Evolutionary conservation across 805 yeast genomes (phyloP).

Genomic region (Hanseniaspora occidentalis): DNA sequence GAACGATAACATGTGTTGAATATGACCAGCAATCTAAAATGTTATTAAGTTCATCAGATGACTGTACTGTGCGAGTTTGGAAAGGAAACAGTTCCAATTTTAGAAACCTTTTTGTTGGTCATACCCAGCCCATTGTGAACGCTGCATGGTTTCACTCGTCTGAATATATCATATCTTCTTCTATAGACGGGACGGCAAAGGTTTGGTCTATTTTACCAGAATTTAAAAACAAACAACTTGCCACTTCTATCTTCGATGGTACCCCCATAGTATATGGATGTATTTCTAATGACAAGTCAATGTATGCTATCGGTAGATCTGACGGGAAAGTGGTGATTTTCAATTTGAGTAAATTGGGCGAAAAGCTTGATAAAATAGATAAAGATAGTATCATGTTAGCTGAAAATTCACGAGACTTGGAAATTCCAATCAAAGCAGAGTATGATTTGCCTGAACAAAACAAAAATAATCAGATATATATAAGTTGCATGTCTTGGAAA

Average conservation of each 20-base stretch:
- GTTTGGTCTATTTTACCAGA: constrained; percentile 43
- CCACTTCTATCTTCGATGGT: constrained; percentile 30
- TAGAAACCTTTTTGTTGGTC: constrained; percentile 36
- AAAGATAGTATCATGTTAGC: constrained; percentile 7
- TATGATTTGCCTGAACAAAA: constrained; percentile 1
- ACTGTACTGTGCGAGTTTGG: constrained; percentile 64
- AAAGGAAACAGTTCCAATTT: constrained; percentile 38
- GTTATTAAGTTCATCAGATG: constrained; percentile 69
- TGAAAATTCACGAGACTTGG: constrained; percentile 15
- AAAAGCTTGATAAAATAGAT: neutral
- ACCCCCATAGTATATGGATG: constrained; percentile 42
- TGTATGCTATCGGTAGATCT: constrained; percentile 53
- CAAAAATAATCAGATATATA: neutral
- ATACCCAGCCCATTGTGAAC: constrained; percentile 43
- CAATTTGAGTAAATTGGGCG: constrained; percentile 23
- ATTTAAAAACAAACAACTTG: constrained; percentile 12
- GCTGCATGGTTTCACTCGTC: constrained; percentile 40
- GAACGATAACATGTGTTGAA: constrained; percentile 40
- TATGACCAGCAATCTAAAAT: constrained; percentile 42
- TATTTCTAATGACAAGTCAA: constrained; percentile 36
- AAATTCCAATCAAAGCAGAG: constrained; percentile 17
- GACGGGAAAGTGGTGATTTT: constrained; percentile 48
- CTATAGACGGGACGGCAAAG: constrained; percentile 60
- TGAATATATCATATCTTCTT: constrained; percentile 35
- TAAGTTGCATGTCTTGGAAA: neutral